Evolutionary conservation across 352 stramenopile species (phyloP), one percentile per base, ranked within the genome.

Genomic region (Paralagenidium karlingii): DNA sequence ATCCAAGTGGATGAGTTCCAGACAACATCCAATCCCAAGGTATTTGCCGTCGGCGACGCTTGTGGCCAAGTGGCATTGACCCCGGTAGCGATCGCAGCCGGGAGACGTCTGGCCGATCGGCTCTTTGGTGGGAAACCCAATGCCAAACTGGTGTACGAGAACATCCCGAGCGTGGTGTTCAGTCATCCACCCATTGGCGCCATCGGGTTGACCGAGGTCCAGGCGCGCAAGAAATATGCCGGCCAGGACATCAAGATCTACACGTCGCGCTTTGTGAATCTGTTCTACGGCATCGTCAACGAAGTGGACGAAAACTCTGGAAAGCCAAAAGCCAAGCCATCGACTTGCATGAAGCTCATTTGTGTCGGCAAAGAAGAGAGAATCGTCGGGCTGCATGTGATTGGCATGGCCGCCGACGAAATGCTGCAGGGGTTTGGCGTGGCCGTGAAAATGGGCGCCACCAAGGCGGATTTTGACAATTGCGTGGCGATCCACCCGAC

Each of bases 401-500:
- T 97, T 37, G 95, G 94, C 38, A 81, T 94, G 50, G 86, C 67
- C 12, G 85, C 84, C 5, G 95, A 98, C 61, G 95, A 99, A 74
- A 98, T 99, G 63, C 60, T 99, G 47, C 96, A 99, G 66, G 95
- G 95, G 43, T 99, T 99, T 56, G 96, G 81, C 38, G 91, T 99
- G 16, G 95, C 96, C 2, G 84, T 99, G 47, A 99, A 99, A 61
- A 98, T 98, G 86, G 92, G 91, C 32, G 92, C 91, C 5, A 98
- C 93, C 36, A 98, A 98, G 63, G 78, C 78, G 25, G 94, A 99
- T 58, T 97, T 99, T 53, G 93, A 98, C 61, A 76, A 75, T 40
- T 93, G 74, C 38, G 79, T 98, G 36, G 95, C 88, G 16, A 97
- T 99, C 55, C 94, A 98, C 67, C 94, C 94, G 13, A 98, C 94